These are phyloP conservation scores for Globisporangium mamillatum DNA, from an alignment of 352 stramenopile genomes.

Conservation along the genomic window DNA sequence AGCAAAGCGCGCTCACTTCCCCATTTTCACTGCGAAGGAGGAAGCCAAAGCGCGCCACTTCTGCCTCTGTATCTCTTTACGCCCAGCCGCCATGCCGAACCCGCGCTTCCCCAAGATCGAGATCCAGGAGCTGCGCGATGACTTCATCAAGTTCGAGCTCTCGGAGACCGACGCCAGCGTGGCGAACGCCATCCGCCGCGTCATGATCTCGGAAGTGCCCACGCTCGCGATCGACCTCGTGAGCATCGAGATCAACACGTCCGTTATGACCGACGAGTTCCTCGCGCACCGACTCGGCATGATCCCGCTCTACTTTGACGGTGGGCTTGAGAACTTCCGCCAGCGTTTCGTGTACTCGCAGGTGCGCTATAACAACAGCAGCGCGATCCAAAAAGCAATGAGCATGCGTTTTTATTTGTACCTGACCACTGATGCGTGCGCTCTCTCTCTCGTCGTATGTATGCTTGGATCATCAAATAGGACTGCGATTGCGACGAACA, in stretches of 20 bases:
- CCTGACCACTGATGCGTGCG: background rate
- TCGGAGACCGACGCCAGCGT: constrained; percentile 96
- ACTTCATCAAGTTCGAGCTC: constrained; percentile 97
- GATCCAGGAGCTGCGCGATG: constrained; percentile 92
- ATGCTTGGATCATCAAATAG: constrained; percentile 7
- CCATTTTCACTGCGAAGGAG: constrained; percentile 15
- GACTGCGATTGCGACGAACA: constrained; percentile 94
- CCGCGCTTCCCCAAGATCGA: constrained; percentile 93
- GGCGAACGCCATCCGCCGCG: constrained; percentile 95
- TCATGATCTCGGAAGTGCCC: constrained; percentile 97
- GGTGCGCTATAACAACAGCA: constrained; percentile 3
- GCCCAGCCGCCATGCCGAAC: constrained; percentile 61
- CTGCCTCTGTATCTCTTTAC: background rate
- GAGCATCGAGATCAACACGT: constrained; percentile 96
- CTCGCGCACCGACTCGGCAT: constrained; percentile 97
- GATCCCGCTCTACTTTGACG: constrained; percentile 93
- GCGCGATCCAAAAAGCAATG: background rate
- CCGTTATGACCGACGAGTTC: constrained; percentile 98
- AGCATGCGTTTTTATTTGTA: background rate
- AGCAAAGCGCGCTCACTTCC: constrained; percentile 2
- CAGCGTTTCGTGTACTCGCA: constrained; percentile 88
- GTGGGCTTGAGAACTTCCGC: constrained; percentile 84
- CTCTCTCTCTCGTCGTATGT: background rate
- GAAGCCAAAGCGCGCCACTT: constrained; percentile 1
- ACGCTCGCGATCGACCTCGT: constrained; percentile 99